Conservation (phyloP, 176 grass and related monocot genomes). For the Poa pratensis region DNA sequence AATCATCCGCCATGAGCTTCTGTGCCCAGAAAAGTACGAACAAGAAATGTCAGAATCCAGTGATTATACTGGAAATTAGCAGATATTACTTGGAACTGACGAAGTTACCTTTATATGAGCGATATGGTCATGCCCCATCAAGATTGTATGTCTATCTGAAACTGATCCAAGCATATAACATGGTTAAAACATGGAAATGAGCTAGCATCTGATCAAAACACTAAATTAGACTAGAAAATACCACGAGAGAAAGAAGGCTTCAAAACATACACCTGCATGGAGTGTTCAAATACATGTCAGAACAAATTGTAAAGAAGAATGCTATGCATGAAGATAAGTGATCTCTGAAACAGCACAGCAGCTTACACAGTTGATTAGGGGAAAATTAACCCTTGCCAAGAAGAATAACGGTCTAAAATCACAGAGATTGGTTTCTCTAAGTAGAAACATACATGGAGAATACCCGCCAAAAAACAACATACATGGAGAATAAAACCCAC, state of each 20-base stretch:
- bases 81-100: conserved; percentile 15
- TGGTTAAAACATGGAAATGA: conserved; percentile 22
- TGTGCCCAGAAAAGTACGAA: conserved; percentile 22
- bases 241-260: conserved; percentile 38
- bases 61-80: not conserved
- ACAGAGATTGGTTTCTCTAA: conserved; percentile 30
- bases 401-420: conserved; percentile 15
- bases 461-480: not conserved
- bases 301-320: not conserved
- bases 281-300: conserved; percentile 7
- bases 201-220: conserved; percentile 10
- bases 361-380: not conserved
- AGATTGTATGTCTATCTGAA: conserved; percentile 35
- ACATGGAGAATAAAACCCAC: conserved; percentile 9
- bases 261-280: conserved; percentile 31
- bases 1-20: conserved; percentile 50
- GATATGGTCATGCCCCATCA: conserved; percentile 48
- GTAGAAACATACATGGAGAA: conserved; percentile 19
- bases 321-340: not conserved
- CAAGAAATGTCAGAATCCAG: conserved; percentile 30
- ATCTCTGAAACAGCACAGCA: not conserved
- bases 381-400: conserved; percentile 36
- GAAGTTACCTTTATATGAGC: conserved; percentile 48
- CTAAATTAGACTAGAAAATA: conserved; percentile 22
- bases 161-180: conserved; percentile 40